Percentiles rank a stretch among this genome's conserved stretches.
Evolutionary conservation across 768 basidiomycete genomes (phyloP).

Genomic region (Fistulinella prunicolor): DNA sequence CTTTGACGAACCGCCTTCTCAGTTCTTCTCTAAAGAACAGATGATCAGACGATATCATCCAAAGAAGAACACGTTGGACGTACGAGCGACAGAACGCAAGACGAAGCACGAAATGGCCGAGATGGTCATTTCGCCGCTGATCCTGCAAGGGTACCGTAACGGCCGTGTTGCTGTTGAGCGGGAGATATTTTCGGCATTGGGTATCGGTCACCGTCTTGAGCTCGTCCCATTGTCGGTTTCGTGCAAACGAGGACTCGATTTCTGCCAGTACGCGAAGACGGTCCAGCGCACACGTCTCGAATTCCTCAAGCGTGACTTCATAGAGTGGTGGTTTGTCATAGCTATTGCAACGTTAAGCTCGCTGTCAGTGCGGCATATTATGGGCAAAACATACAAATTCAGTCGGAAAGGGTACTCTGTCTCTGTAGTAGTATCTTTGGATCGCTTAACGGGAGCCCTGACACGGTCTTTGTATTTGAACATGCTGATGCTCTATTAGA

Average conservation of each 20-base stretch:
- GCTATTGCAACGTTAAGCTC: conserved; percentile 40
- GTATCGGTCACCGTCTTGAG: conserved; percentile 56
- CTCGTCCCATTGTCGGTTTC: conserved; percentile 81
- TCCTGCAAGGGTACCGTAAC: conserved; percentile 45
- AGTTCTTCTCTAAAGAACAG: conserved; percentile 72
- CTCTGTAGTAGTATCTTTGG: neutral
- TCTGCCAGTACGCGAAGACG: conserved; percentile 85
- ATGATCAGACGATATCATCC: neutral
- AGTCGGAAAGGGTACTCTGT: conserved; percentile 59
- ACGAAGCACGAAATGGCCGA: conserved; percentile 91
- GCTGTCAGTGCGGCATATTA: neutral
- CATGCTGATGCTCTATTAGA: conserved; percentile 12
- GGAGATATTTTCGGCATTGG: conserved; percentile 76
- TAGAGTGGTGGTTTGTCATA: conserved; percentile 83
- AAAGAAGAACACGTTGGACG: conserved; percentile 31
- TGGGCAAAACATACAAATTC: conserved; percentile 63
- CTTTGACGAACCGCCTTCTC: conserved; percentile 81
- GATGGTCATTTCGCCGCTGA: conserved; percentile 79
- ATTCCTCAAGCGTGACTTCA: conserved; percentile 93
- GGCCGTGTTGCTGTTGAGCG: conserved; percentile 58
- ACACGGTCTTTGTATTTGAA: conserved; percentile 17
- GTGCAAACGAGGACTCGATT: conserved; percentile 84
- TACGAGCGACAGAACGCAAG: conserved; percentile 97
- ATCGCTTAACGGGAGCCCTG: neutral
- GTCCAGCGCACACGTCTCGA: conserved; percentile 87